Percentiles rank a stretch among this genome's conserved stretches.
These are phyloP conservation scores for Nigrograna mackinnonii DNA, from an alignment of 2,329 filamentous ascomycete species.

Conservation along the genomic window DNA sequence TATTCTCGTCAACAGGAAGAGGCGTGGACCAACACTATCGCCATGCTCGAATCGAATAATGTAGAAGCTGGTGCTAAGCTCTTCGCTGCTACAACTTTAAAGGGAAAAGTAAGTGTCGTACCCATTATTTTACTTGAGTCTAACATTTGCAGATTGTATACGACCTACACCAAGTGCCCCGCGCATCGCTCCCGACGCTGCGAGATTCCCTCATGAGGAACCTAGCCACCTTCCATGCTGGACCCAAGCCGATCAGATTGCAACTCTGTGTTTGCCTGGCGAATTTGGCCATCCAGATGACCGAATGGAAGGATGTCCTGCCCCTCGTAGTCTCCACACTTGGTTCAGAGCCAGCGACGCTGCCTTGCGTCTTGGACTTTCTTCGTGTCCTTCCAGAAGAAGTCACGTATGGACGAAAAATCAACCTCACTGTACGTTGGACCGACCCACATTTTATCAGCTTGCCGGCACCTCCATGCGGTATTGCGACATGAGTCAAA, in stretches of 20 bases:
- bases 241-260: slow-evolving; percentile 76
- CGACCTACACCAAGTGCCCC: slow-evolving; percentile 86
- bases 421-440: slow-evolving; percentile 97
- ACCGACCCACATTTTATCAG: slow-evolving; percentile 46
- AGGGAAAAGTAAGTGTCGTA: slow-evolving; percentile 78
- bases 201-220: slow-evolving; percentile 83
- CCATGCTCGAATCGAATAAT: slow-evolving; percentile 77
- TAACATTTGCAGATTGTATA: slow-evolving; percentile 78
- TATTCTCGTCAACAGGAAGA: slow-evolving; percentile 63
- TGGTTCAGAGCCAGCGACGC: slow-evolving; percentile 74
- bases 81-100: slow-evolving; percentile 94
- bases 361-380: slow-evolving; percentile 92
- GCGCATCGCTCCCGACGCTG: slow-evolving; percentile 73
- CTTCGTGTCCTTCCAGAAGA: slow-evolving; percentile 96
- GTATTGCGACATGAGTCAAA: slow-evolving; percentile 40
- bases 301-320: slow-evolving; percentile 91
- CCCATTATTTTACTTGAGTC: slow-evolving; percentile 3
- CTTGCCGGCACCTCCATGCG: slow-evolving; percentile 41
- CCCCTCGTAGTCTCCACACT: slow-evolving; percentile 78
- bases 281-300: slow-evolving; percentile 95
- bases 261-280: slow-evolving; percentile 95
- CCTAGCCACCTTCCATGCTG: slow-evolving; percentile 78
- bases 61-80: slow-evolving; percentile 84
- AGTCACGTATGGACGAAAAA: slow-evolving; percentile 98
- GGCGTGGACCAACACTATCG: slow-evolving; percentile 88